Evolutionary conservation across 192 early-diverging fungal genomes (phyloP).

Genomic region (Podila horticola): DNA sequence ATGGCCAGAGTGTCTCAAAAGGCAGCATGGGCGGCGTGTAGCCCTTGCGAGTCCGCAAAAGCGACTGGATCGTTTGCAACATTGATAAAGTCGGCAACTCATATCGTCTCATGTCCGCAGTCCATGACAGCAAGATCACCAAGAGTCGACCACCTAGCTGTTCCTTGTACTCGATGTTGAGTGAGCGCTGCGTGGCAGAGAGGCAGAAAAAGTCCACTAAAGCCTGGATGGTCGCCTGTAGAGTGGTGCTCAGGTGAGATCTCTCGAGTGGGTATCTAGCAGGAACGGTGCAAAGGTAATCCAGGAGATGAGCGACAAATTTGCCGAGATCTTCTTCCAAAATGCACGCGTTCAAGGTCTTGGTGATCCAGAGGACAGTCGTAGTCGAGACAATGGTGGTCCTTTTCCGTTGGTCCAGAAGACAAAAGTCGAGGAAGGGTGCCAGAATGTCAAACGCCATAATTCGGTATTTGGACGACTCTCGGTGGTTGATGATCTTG

Average conservation of each 20-base stretch:
- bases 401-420: constrained; percentile 34
- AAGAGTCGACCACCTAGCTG: constrained; percentile 23
- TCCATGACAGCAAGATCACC: constrained; percentile 30
- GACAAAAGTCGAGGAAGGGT: constrained; percentile 38
- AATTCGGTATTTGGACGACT: constrained; percentile 22
- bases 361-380: constrained; percentile 31
- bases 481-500: constrained; percentile 23
- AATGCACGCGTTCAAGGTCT: constrained; percentile 27
- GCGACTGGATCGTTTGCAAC: constrained; percentile 16
- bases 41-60: constrained; percentile 25
- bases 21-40: constrained; percentile 17
- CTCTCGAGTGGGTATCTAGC: constrained; percentile 27
- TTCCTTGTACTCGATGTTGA: constrained; percentile 15
- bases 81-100: constrained; percentile 18
- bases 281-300: constrained; percentile 36
- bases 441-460: constrained; percentile 27
- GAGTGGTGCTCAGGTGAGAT: constrained; percentile 13
- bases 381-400: constrained; percentile 14
- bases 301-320: constrained; percentile 23
- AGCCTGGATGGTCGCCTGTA: constrained; percentile 18
- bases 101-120: constrained; percentile 32
- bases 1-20: constrained; percentile 49
- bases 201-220: constrained; percentile 40
- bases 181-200: constrained; percentile 23
- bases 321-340: constrained; percentile 11